Evolutionary conservation across 768 basidiomycete species (phyloP).

Genomic region (Pleurotus tuber-regium): DNA sequence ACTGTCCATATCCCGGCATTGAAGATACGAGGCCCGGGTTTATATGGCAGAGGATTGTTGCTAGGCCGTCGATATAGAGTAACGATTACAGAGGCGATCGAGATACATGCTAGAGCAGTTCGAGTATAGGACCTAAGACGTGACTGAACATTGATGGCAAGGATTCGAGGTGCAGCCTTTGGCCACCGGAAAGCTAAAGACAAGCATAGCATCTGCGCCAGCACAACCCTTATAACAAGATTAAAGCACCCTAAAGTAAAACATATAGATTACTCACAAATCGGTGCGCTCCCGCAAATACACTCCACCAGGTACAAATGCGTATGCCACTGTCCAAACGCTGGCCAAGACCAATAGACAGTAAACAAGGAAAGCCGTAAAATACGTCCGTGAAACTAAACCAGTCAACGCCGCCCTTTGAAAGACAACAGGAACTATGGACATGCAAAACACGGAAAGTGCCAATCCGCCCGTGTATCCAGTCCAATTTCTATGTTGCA

Average conservation of each 20-base stretch:
- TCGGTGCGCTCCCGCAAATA: constrained; percentile 78
- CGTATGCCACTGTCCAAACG: constrained; percentile 86
- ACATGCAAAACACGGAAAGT: constrained; percentile 62
- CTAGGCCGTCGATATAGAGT: constrained; percentile 55
- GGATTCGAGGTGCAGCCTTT: constrained; percentile 8
- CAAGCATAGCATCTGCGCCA: constrained; percentile 50
- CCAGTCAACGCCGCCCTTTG: constrained; percentile 40
- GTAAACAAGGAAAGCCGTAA: constrained; percentile 57
- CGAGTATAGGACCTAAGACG: constrained; percentile 26
- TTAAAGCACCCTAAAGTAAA: neutral
- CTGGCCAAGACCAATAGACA: constrained; percentile 64
- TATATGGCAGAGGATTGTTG: constrained; percentile 51
- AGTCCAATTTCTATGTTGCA: constrained; percentile 59
- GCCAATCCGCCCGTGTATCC: constrained; percentile 70
- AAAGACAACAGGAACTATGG: constrained; percentile 55
- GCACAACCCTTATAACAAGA: constrained; percentile 45
- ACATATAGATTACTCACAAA: constrained; percentile 42
- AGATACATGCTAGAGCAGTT: constrained; percentile 34
- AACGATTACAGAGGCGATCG: constrained; percentile 47
- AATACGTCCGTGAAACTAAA: constrained; percentile 47
- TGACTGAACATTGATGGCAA: constrained; percentile 17
- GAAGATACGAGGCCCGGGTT: constrained; percentile 62
- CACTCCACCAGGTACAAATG: constrained; percentile 81
- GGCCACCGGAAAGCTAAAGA: constrained; percentile 46
- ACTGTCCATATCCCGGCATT: constrained; percentile 90